phyloP scores from a whole-genome alignment of 768 basidiomycete genomes.

The Solioccasus polychromus region DNA sequence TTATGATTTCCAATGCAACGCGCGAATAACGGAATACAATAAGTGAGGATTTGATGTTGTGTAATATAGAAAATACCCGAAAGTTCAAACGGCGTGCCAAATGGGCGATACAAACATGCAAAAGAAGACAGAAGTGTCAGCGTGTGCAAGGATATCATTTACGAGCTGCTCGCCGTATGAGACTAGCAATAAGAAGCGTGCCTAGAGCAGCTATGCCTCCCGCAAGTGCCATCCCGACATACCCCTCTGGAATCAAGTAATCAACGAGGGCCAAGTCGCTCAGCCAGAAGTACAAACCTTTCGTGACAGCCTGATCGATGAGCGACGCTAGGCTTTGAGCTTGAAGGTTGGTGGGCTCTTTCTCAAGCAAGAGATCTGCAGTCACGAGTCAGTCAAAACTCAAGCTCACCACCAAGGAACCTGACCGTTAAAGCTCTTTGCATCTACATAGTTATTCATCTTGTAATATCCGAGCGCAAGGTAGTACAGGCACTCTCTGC shows the following conservation, averaged over 20 bases:
- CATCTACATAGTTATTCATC: constrained; percentile 92
- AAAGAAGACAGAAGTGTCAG: constrained; percentile 14
- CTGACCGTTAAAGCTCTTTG: constrained; percentile 89
- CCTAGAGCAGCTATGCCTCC: constrained; percentile 89
- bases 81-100: constrained; percentile 7
- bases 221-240: constrained; percentile 95
- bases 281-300: constrained; percentile 48
- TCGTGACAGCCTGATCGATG: constrained; percentile 81
- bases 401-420: not conserved
- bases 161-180: constrained; percentile 80
- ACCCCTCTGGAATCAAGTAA: constrained; percentile 67
- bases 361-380: constrained; percentile 79
- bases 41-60: constrained; percentile 17
- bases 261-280: not conserved
- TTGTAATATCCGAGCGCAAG: constrained; percentile 96
- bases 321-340: constrained; percentile 81
- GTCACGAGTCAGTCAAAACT: constrained; percentile 2
- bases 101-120: constrained; percentile 16
- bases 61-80: constrained; percentile 11
- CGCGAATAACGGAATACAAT: constrained; percentile 24
- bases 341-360: constrained; percentile 92
- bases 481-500: constrained; percentile 96
- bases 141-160: constrained; percentile 27
- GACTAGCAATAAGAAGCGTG: constrained; percentile 65
- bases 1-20: constrained; percentile 8